A percentile compares a stretch with the other conserved stretches of the same genome.
Evolutionary conservation across 176 grass and related monocot genomes (phyloP).

Genomic region (Hsuehochloa calcarea): DNA sequence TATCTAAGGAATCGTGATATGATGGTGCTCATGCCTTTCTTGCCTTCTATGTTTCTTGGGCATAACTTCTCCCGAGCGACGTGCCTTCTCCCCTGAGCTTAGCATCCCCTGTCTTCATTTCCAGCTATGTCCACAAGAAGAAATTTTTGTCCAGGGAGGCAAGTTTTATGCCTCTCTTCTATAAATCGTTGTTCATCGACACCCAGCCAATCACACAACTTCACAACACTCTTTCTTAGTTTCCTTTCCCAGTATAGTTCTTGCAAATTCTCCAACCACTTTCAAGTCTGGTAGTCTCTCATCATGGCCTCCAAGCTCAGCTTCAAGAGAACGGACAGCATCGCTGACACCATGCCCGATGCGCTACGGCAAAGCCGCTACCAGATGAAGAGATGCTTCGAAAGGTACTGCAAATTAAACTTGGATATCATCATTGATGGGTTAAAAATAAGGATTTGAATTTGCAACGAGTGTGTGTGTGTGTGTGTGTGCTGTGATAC

Average conservation of each 20-base stretch:
- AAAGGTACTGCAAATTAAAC: slow-evolving; percentile 34
- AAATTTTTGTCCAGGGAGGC: slow-evolving; percentile 35
- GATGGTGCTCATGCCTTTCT: slow-evolving; percentile 61
- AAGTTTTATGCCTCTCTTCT: slow-evolving; percentile 44
- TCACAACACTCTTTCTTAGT: background rate
- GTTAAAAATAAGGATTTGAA: background rate
- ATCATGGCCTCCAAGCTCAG: slow-evolving; percentile 56
- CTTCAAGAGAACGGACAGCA: slow-evolving; percentile 83
- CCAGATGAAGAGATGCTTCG: slow-evolving; percentile 96
- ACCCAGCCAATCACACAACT: slow-evolving; percentile 42
- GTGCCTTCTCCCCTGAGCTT: slow-evolving; percentile 56
- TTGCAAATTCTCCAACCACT: background rate
- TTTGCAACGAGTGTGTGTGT: background rate
- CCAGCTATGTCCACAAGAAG: slow-evolving; percentile 46
- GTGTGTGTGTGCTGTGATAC: background rate
- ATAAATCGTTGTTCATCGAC: slow-evolving; percentile 50
- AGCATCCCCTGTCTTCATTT: slow-evolving; percentile 28
- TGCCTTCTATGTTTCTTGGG: slow-evolving; percentile 54
- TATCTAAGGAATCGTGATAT: slow-evolving; percentile 35
- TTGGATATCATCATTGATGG: background rate
- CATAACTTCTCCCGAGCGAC: slow-evolving; percentile 61
- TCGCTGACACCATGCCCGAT: slow-evolving; percentile 85
- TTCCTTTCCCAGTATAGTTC: background rate
- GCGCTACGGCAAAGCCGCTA: slow-evolving; percentile 79
- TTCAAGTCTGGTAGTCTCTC: slow-evolving; percentile 2